Percentiles rank a stretch among this genome's conserved stretches.
phyloP scores from a whole-genome alignment of 306 rosid genomes.

The Vigna radiata region DNA sequence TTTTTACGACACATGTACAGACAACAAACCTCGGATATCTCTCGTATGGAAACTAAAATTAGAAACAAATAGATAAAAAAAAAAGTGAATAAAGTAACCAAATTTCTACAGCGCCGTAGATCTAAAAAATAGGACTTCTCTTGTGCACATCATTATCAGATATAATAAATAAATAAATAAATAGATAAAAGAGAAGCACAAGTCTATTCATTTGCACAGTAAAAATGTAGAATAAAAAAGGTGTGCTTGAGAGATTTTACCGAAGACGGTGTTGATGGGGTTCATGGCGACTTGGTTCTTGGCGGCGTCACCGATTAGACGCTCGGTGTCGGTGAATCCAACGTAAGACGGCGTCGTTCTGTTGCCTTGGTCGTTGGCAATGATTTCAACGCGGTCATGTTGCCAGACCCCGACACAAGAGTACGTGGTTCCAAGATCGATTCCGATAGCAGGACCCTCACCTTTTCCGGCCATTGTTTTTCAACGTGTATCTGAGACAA shows the following conservation, averaged over 20 bases:
- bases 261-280: constrained; percentile 24
- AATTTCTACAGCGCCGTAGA: neutral
- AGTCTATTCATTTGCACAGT: neutral
- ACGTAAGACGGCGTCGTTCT: constrained; percentile 28
- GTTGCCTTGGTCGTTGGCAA: constrained; percentile 16
- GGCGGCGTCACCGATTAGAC: constrained; percentile 16
- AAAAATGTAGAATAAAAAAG: neutral
- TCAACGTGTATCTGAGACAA: neutral
- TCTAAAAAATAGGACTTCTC: neutral
- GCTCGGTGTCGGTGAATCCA: constrained; percentile 5
- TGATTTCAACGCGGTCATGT: constrained; percentile 24
- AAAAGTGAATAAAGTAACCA: neutral
- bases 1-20: too few relatives aligned
- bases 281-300: constrained; percentile 28
- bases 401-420: constrained; percentile 15
- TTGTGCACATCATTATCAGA: neutral
- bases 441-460: constrained; percentile 19
- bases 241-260: neutral
- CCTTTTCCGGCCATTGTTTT: neutral
- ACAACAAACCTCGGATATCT: neutral
- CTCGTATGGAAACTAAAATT: neutral
- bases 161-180: neutral
- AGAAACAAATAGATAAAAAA: neutral
- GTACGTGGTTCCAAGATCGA: constrained; percentile 16
- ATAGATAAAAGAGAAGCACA: neutral